Percentiles rank a stretch among this genome's conserved stretches.
Conservation (phyloP, 371 early-diverging fungal genomes). For the Mortierella sp. region DNA sequence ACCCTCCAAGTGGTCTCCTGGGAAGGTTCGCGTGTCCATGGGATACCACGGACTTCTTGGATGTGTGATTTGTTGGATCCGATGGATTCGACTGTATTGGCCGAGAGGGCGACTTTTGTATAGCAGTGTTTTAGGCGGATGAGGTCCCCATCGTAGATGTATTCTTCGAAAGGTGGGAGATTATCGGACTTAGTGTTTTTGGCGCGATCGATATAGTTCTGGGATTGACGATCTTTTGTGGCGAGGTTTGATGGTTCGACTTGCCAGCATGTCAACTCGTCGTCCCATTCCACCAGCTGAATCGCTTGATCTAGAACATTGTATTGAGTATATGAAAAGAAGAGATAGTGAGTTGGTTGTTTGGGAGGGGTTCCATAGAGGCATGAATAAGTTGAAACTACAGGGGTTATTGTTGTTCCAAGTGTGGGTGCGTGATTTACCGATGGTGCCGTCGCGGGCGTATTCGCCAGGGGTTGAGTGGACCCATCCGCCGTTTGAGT, state of each 20-base stretch:
- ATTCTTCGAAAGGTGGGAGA: slow-evolving; percentile 25
- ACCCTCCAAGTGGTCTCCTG: slow-evolving; percentile 40
- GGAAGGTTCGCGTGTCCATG: slow-evolving; percentile 28
- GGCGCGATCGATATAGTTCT: slow-evolving; percentile 22
- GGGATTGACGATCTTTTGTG: slow-evolving; percentile 12
- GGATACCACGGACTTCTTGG: slow-evolving; percentile 29
- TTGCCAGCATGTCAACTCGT: slow-evolving; percentile 51
- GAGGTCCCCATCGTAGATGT: slow-evolving; percentile 35
- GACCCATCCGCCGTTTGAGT: slow-evolving; percentile 81
- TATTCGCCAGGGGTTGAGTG: slow-evolving; percentile 76
- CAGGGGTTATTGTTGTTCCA: too few species aligned
- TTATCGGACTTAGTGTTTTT: neutral
- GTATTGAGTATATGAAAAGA: too few species aligned
- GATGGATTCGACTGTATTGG: slow-evolving; percentile 27
- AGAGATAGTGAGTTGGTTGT: too few species aligned
- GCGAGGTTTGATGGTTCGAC: slow-evolving; percentile 35
- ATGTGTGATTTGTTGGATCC: slow-evolving; percentile 51
- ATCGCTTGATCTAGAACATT: slow-evolving; percentile 40
- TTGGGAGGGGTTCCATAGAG: too few species aligned
- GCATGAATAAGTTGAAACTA: neutral
- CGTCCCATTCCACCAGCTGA: slow-evolving; percentile 54
- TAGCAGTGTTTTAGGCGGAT: slow-evolving; percentile 44
- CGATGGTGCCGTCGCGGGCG: slow-evolving; percentile 30
- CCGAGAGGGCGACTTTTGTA: slow-evolving; percentile 42
- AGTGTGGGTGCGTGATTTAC: neutral